phyloP scores from a whole-genome alignment of 768 basidiomycete species.

The Rhizopogon vinicolor region DNA sequence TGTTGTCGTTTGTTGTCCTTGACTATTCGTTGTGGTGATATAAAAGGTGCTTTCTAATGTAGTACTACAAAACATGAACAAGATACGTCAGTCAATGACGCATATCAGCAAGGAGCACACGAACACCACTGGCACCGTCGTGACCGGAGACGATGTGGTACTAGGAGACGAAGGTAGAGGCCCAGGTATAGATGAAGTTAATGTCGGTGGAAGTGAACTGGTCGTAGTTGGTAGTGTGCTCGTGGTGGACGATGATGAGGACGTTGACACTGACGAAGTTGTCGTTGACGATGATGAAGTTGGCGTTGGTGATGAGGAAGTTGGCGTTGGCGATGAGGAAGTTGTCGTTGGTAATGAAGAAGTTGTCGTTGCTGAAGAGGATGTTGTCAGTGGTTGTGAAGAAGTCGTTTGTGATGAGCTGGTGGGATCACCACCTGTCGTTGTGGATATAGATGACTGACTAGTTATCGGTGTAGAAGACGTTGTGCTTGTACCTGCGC shows the following conservation, averaged over 20 bases:
- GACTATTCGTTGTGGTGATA: constrained; percentile 55
- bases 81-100: constrained; percentile 10
- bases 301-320: constrained; percentile 5
- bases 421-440: constrained; percentile 7
- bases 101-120: constrained; percentile 6
- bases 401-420: neutral
- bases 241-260: constrained; percentile 9
- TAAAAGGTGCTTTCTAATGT: constrained; percentile 48
- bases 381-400: neutral
- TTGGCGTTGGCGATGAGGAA: constrained; percentile 12
- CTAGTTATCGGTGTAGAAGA: constrained; percentile 15
- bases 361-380: constrained; percentile 11
- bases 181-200: neutral
- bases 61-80: constrained; percentile 33
- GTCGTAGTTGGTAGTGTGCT: constrained; percentile 4
- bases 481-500: constrained; percentile 2
- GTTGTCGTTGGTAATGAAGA: constrained; percentile 9
- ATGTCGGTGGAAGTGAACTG: neutral
- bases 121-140: constrained; percentile 12
- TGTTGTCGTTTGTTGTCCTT: constrained; percentile 42
- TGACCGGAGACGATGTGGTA: constrained; percentile 3
- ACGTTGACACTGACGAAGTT: constrained; percentile 11
- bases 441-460: constrained; percentile 14
- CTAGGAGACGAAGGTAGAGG: constrained; percentile 11
- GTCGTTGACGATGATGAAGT: constrained; percentile 14